phyloP scores from a whole-genome alignment of 495 filamentous ascomycete genomes.

The Penicillium atrosanguineum region DNA sequence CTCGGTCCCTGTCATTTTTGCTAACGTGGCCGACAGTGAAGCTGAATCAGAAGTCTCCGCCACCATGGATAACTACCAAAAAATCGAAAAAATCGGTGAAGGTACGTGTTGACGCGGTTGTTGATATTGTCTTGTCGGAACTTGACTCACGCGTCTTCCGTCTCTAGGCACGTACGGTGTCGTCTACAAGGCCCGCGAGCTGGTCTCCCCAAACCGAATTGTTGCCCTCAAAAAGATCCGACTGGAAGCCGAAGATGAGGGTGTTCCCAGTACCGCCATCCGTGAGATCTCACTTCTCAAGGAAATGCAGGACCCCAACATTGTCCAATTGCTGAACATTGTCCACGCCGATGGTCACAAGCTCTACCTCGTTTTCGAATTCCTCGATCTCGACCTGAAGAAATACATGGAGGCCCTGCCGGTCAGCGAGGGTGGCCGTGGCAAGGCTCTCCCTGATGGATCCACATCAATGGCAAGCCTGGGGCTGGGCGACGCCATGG shows the following conservation, averaged over 20 bases:
- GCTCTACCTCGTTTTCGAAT: constrained; percentile 93
- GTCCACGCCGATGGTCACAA: constrained; percentile 97
- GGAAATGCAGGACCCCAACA: constrained; percentile 95
- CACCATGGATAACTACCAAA: constrained; percentile 98
- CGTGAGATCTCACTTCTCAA: constrained; percentile 95
- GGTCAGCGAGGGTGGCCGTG: constrained; percentile 82
- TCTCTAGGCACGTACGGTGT: constrained; percentile 81
- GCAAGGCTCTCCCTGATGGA: constrained; percentile 83
- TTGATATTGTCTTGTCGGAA: not conserved
- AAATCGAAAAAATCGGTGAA: constrained; percentile 99
- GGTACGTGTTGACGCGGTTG: constrained; percentile 50
- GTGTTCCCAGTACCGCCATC: constrained; percentile 93
- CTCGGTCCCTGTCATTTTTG: not conserved
- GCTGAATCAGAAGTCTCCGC: not conserved
- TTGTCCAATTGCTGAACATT: constrained; percentile 88
- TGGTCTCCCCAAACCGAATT: constrained; percentile 71
- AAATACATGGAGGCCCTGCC: constrained; percentile 99
- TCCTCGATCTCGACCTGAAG: constrained; percentile 90
- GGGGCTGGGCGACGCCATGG: constrained; percentile 85
- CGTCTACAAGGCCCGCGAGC: constrained; percentile 88
- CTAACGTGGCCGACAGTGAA: constrained; percentile 9
- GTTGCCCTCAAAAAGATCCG: constrained; percentile 98
- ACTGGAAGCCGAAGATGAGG: constrained; percentile 95
- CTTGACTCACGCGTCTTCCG: constrained; percentile 13
- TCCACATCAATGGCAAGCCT: constrained; percentile 63